Evolutionary conservation across 192 early-diverging fungal species (phyloP).

Genomic region (Coemansia brasiliensis): DNA sequence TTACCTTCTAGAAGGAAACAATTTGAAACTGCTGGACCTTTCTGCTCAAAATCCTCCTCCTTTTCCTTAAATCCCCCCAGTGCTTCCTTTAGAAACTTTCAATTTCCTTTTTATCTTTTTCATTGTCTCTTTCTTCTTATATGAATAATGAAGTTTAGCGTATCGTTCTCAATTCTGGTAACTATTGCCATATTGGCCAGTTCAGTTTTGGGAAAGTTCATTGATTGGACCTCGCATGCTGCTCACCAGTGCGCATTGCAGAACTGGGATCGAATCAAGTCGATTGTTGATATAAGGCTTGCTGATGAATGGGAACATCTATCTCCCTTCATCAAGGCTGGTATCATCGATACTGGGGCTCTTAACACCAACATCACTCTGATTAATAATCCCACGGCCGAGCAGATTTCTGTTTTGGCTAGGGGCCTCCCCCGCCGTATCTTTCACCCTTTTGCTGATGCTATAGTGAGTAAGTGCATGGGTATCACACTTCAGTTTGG

Average conservation of each 20-base stretch:
- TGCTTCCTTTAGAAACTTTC: too few relatives aligned
- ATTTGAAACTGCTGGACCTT: too few relatives aligned
- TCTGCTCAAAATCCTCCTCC: too few relatives aligned
- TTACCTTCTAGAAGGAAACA: too few relatives aligned
- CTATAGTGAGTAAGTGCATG: slow-evolving; percentile 24
- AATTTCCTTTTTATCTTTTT: too few relatives aligned
- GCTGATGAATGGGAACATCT: slow-evolving; percentile 16
- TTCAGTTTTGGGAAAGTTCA: slow-evolving; percentile 5
- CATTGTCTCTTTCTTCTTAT: background rate
- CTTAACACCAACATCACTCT: slow-evolving; percentile 26
- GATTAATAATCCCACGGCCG: slow-evolving; percentile 14
- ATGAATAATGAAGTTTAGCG: slow-evolving; percentile 24
- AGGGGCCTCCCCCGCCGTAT: slow-evolving; percentile 16
- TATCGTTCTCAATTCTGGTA: slow-evolving; percentile 10
- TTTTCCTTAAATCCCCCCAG: too few relatives aligned
- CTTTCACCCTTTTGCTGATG: slow-evolving; percentile 28
- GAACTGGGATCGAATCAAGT: slow-evolving; percentile 33
- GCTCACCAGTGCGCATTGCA: slow-evolving; percentile 22
- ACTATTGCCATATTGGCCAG: slow-evolving; percentile 16
- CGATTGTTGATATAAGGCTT: slow-evolving; percentile 16
- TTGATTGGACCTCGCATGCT: slow-evolving; percentile 23
- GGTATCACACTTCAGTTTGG: background rate
- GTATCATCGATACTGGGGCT: background rate
- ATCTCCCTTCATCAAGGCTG: slow-evolving; percentile 14
- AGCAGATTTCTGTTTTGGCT: slow-evolving; percentile 11